Evolutionary conservation across 2,329 filamentous ascomycete genomes (phyloP), one percentile per base, ranked within the genome.

Genomic region (Fusarium austroafricanum): DNA sequence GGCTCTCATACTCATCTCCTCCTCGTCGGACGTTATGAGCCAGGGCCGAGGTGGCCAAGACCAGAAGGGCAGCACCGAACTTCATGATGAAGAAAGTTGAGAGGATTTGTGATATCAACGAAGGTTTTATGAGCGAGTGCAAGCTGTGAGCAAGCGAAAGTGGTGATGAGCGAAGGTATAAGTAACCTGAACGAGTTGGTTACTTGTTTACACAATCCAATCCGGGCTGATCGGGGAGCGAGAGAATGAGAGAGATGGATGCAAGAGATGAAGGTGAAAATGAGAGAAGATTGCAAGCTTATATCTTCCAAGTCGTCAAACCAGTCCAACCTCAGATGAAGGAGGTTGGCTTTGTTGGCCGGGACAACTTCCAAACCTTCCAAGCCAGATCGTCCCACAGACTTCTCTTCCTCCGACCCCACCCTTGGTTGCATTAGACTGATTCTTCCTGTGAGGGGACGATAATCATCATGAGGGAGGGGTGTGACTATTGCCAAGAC

Each of bases 161-260:
- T 63, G 49, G 37, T 55, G 50, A 39, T 57, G 60, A 75, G 68
- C 71, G 73, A 75, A 47, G 50, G 73, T 59, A 65, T 67, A 72
- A 75, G 73, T 74, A 75, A 74, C 73, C 71, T 75, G 71, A 75
- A 75, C 73, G 73, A 75, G 61, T 67, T 66, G 70, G 73, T 67
- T 68, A 75, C 73, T 74, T 61, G 46, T 50, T 49, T 35, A 59
- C 46, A 62, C 55, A 46, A 50, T 55, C 55, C 56, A 52, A 45
- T 61, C 58, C 39, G 42, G 55, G 29, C 35, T 65, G 63, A 49
- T 55, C 43, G 43, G 44, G 37, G 51, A 43, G 53, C 54, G 56
- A 65, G 55, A 70, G 51, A 65, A 68, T 29, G 29, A 70, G 59
- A 49, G 21, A 38, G 46, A 43, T 61, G 58, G 43, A 52, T 65